Evolutionary conservation across 2,329 filamentous ascomycete genomes (phyloP), one percentile per base, ranked within the genome.

Genomic region (Epichloe amarillans): DNA sequence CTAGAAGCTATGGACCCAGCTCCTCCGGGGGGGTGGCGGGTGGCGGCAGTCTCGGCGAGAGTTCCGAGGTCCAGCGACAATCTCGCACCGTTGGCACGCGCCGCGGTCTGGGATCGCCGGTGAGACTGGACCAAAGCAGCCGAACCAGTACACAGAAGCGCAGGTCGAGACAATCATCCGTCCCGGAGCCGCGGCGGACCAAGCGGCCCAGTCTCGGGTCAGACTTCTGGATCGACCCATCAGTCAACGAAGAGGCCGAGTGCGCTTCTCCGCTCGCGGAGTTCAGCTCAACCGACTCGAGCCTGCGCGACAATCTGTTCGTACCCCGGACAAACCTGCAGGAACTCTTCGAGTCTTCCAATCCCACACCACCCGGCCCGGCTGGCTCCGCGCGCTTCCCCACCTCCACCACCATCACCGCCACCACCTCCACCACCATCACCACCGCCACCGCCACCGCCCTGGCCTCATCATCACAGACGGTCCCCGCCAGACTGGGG

Each of bases 1-100:
- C 77, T 35, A 74, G 70, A 54, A 83, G 78, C 56, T 83, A 83
- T 56, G 80, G 80, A 0, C 80, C 79, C 1, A 82, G 76, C 62
- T 79, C 78, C 12, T 80, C 26, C 1, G 26, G 3, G 7, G 7
- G 26, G 26, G 8, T 4, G 26, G 19, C 19, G 19, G 26, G 26
- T 4, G 69, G 71, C 0, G 69, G 68, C 7, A 66, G 64, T 41
- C 61, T 69, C 10, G 59, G 58, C 15, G 54, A 62, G 15, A 57
- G 58, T 42, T 50, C 64, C 4, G 64, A 66, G 44, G 59, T 65
- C 3, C 66, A 65, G 36, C 62, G 69, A 33, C 74, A 75, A 53
- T 70, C 70, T 14, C 71, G 73, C 53, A 77, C 75, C 0, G 61
- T 77, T 17, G 75, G 72, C 15, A 68, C 71, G 14, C 74, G 71